Base-by-base conservation (phyloP, 164 flowering plant species). In the Euptelea pleiosperma region DNA sequence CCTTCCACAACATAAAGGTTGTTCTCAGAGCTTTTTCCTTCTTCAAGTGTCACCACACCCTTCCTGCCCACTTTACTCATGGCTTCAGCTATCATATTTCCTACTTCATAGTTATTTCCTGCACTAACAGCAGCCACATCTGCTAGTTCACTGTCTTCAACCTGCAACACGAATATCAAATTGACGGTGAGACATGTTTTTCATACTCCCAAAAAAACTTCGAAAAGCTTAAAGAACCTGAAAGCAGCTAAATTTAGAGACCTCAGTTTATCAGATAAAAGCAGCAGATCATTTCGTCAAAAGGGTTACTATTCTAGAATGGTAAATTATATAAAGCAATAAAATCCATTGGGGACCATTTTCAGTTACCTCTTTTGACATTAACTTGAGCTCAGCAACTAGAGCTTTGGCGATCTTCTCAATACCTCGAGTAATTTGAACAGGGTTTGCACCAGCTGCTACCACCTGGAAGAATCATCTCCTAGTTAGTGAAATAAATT, bases 61-160 rank as follows among this genome's bases (percentile, higher is more conserved):
- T 82, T 89, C 37, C 96, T 74, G 2, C 99, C 99, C 41, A 94
- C 99, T 71, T 80, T 89, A 41, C 90, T 84, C 91, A 94, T 66
- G 18, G 99, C 99, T 70, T 94, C 97, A 48, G 99, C 97, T 7
- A 94, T 91, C 97, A 94, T 91, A 25, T 75, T 78, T 19, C 99
- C 99, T 2, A 94, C 77, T 72, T 94, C 98, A 70, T 78, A 48
- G 69, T 87, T 94, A 78, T 94, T 94, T 6, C 99, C 99, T 2
- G 97, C 99, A 84, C 97, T 94, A 54, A 94, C 99, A 5, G 96
- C 96, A 26, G 97, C 99, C 3, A 94, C 99, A 81, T 94, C 99
- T 14, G 99, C 89, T 35, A 94, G 76, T 60, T 94, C 99, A 70
- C 95, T 86, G 66, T 94, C 99, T 69, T 94, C 99, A 50, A 94